Percentiles rank a stretch among this genome's conserved stretches.
Conservation (phyloP, 441 rosid species). For the Populus hybrid region DNA sequence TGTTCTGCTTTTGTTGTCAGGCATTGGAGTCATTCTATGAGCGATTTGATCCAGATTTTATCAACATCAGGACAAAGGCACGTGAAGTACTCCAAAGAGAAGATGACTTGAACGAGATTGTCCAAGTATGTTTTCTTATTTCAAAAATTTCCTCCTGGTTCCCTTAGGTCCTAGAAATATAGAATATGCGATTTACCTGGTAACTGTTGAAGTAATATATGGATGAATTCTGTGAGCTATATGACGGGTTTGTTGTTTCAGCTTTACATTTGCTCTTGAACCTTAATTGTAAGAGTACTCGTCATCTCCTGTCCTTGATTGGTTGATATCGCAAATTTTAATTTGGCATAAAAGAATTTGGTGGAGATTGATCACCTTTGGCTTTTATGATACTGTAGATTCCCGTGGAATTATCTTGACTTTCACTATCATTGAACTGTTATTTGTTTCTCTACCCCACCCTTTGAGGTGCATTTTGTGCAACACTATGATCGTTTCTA, state of each 20-base stretch:
- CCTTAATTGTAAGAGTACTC: not conserved
- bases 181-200: not conserved
- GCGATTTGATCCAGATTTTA: constrained; percentile 94
- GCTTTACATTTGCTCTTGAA: not conserved
- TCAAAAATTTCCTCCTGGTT: not conserved
- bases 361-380: not conserved
- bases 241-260: not conserved
- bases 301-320: not conserved
- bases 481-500: not conserved
- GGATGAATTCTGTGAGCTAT: not conserved
- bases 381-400: not conserved
- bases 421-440: not conserved
- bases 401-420: too few species aligned
- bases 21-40: constrained; percentile 98
- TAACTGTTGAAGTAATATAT: constrained; percentile 1
- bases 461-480: not conserved
- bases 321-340: not conserved
- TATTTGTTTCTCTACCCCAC: too few species aligned
- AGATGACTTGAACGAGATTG: constrained; percentile 98
- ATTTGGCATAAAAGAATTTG: not conserved
- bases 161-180: not conserved
- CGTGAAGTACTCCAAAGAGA: constrained; percentile 99
- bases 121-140: constrained; percentile 59
- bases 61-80: constrained; percentile 96
- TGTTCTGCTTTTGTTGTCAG: constrained; percentile 35